phyloP scores from a whole-genome alignment of 2,329 filamentous ascomycete genomes.

The Claviceps quebecensis region DNA sequence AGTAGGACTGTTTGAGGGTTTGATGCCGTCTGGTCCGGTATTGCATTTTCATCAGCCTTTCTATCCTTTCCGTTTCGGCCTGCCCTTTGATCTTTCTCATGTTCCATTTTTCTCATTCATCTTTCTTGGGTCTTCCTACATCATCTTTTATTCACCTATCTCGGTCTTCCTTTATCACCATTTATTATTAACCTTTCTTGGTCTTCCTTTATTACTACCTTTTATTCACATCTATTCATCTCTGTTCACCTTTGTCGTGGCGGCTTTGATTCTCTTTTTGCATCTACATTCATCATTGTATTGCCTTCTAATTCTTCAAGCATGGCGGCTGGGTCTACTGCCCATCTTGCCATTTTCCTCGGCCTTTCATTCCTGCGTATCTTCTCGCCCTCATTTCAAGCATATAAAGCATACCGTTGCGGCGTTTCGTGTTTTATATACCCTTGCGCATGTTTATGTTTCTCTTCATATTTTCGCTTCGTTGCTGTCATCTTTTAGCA shows the following conservation, averaged over 20 bases:
- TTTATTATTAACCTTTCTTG: conserved; percentile 5
- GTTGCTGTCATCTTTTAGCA: background rate
- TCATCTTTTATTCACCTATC: background rate
- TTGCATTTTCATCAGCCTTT: too few relatives aligned
- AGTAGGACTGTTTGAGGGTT: conserved; percentile 6
- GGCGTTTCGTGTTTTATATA: conserved; percentile 24
- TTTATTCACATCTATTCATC: background rate
- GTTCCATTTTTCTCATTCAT: conserved; percentile 2
- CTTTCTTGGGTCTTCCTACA: conserved; percentile 6
- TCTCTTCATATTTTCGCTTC: background rate
- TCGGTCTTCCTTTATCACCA: background rate
- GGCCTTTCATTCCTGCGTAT: too few relatives aligned
- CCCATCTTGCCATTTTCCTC: too few relatives aligned
- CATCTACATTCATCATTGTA: too few relatives aligned
- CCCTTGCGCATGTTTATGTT: conserved; percentile 7
- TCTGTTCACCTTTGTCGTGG: background rate
- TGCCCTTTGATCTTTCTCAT: background rate
- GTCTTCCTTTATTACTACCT: background rate
- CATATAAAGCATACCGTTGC: conserved; percentile 1
- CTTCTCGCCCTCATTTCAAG: background rate
- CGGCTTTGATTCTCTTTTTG: too few relatives aligned
- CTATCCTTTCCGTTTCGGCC: too few relatives aligned
- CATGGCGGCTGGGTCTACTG: too few relatives aligned
- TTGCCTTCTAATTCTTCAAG: too few relatives aligned
- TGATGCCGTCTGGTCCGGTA: background rate